Percentiles rank a stretch among this genome's conserved stretches.
Evolutionary conservation across 768 basidiomycete species (phyloP).

Genomic region (Amanita phalloides): DNA sequence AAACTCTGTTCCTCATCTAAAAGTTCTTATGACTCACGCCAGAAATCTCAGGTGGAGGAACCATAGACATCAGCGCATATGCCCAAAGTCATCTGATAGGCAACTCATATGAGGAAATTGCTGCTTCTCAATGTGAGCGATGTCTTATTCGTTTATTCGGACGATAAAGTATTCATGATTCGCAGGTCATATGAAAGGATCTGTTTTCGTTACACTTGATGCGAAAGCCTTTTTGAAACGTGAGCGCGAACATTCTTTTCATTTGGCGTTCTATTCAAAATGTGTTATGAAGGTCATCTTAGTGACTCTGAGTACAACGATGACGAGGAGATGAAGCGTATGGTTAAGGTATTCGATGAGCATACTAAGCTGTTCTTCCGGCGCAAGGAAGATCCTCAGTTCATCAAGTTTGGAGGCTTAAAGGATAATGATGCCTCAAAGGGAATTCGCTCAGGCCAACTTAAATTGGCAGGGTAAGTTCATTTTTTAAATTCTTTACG

Average conservation of each 20-base stretch:
- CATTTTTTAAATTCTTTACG: neutral
- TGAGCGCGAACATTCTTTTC: conserved; percentile 7
- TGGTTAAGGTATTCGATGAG: conserved; percentile 27
- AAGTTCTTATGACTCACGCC: neutral
- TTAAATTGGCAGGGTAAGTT: conserved; percentile 22
- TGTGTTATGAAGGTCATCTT: conserved; percentile 19
- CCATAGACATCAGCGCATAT: conserved; percentile 37
- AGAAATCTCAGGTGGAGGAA: conserved; percentile 26
- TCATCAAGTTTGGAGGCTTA: conserved; percentile 29
- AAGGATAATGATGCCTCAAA: conserved; percentile 23
- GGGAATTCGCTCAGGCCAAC: conserved; percentile 27
- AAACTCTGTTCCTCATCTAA: neutral
- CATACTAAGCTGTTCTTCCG: conserved; percentile 28
- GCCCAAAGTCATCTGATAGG: conserved; percentile 13
- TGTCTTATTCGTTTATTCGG: neutral
- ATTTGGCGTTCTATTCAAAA: neutral
- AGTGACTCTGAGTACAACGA: conserved; percentile 20
- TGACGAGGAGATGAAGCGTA: conserved; percentile 22
- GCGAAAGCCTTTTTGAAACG: conserved; percentile 21
- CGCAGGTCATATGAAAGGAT: conserved; percentile 28
- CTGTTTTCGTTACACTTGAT: conserved; percentile 27
- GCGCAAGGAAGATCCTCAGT: conserved; percentile 21
- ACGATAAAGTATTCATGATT: neutral
- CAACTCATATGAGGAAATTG: conserved; percentile 27
- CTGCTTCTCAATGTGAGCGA: conserved; percentile 21